Conservation (phyloP, 2,329 filamentous ascomycete species). For the Aspergillus eucalypticola region DNA sequence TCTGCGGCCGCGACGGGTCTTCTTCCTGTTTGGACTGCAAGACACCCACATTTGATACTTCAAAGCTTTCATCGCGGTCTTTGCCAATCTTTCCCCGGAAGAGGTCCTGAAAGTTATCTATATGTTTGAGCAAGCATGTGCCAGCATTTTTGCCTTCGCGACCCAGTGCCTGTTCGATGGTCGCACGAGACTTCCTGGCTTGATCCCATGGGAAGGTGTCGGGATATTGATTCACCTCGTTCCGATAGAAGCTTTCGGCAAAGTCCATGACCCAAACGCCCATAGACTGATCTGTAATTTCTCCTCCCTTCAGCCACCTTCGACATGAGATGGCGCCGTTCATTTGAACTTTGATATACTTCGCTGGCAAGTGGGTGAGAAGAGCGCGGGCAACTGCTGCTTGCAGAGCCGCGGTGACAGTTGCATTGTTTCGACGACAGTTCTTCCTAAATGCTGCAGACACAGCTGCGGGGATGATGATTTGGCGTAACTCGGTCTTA, state of each 20-base stretch:
- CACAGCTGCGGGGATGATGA: constrained; percentile 33
- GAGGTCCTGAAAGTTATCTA: constrained; percentile 40
- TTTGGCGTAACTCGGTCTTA: constrained; percentile 30
- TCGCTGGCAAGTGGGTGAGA: constrained; percentile 33
- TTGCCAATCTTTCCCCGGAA: constrained; percentile 43
- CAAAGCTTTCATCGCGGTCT: constrained; percentile 40
- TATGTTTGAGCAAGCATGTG: constrained; percentile 43
- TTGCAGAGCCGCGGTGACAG: constrained; percentile 45
- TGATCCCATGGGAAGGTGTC: constrained; percentile 37
- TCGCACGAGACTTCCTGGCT: constrained; percentile 32
- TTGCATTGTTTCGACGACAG: constrained; percentile 43
- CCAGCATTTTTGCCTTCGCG: constrained; percentile 35
- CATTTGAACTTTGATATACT: constrained; percentile 34
- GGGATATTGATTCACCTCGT: constrained; percentile 8
- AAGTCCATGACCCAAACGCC: constrained; percentile 42
- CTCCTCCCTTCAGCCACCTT: constrained; percentile 34
- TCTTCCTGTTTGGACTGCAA: constrained; percentile 21
- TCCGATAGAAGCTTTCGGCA: constrained; percentile 31
- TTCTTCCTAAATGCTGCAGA: constrained; percentile 32
- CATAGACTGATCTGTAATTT: constrained; percentile 39
- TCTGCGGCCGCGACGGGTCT: constrained; percentile 23
- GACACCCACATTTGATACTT: constrained; percentile 51
- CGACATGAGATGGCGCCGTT: constrained; percentile 42
- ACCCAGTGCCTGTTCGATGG: constrained; percentile 29
- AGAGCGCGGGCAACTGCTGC: constrained; percentile 41